phyloP scores from a whole-genome alignment of 495 filamentous ascomycete species.

The Umbilicaria muhlenbergii region DNA sequence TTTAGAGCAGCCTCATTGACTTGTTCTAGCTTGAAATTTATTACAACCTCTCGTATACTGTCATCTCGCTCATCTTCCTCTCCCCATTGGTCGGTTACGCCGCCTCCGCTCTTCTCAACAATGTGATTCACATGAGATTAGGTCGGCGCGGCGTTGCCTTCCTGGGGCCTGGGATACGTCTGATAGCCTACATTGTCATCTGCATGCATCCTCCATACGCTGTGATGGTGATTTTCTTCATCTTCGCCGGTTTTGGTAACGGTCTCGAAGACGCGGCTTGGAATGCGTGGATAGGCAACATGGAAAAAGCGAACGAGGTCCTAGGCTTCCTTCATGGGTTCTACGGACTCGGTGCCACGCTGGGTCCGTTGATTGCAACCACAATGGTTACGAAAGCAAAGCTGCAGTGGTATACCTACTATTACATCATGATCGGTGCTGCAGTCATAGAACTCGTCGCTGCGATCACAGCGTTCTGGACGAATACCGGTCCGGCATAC shows the following conservation, averaged over 20 bases:
- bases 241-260: constrained; percentile 47
- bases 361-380: constrained; percentile 41
- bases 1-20: neutral
- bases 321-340: constrained; percentile 41
- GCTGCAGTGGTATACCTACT: constrained; percentile 41
- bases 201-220: constrained; percentile 43
- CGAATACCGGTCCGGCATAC: constrained; percentile 44
- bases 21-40: constrained; percentile 36
- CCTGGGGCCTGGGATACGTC: constrained; percentile 44
- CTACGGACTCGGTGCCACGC: constrained; percentile 41
- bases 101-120: constrained; percentile 39
- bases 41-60: constrained; percentile 39
- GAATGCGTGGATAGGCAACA: constrained; percentile 50
- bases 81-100: constrained; percentile 45
- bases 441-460: constrained; percentile 42
- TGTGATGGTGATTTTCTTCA: constrained; percentile 39
- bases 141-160: constrained; percentile 66
- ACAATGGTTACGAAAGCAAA: constrained; percentile 33
- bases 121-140: constrained; percentile 36
- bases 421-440: constrained; percentile 50
- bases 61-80: constrained; percentile 49
- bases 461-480: constrained; percentile 48
- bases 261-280: constrained; percentile 45
- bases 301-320: constrained; percentile 45
- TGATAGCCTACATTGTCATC: constrained; percentile 48